Evolutionary conservation across 306 rosid species (phyloP).

Genomic region (Pyrus pyrifolia): DNA sequence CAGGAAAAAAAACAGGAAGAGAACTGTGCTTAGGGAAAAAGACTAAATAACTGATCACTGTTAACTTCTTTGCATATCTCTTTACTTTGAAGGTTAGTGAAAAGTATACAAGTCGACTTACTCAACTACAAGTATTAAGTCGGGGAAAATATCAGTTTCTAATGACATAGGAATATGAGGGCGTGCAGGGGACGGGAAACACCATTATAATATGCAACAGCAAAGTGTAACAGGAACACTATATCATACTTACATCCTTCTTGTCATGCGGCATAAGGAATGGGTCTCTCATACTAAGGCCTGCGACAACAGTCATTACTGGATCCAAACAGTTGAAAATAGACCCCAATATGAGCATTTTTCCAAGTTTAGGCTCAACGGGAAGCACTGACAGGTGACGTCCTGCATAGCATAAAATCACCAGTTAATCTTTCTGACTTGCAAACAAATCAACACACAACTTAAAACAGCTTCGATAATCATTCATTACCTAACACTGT

Average conservation of each 20-base stretch:
- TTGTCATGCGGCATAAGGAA: conserved; percentile 81
- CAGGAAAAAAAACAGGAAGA: not conserved
- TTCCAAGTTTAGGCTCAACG: conserved; percentile 95
- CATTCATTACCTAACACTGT: conserved; percentile 46
- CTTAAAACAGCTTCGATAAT: not conserved
- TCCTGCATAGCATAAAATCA: conserved; percentile 44
- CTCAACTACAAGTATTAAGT: not conserved
- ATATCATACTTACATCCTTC: conserved; percentile 66
- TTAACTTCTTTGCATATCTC: not conserved
- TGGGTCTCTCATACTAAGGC: conserved; percentile 95
- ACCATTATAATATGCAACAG: not conserved
- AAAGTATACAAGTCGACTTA: not conserved
- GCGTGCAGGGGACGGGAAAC: not conserved
- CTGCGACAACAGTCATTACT: conserved; percentile 79
- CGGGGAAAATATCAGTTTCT: not conserved
- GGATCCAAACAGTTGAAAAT: conserved; percentile 90
- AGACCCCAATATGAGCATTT: conserved; percentile 90
- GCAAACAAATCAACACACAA: conserved; percentile 9
- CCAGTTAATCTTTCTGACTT: not conserved
- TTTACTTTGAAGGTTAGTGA: not conserved
- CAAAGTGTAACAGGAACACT: not conserved
- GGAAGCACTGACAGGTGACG: conserved; percentile 74
- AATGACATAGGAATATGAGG: not conserved
- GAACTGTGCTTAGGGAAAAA: not conserved
- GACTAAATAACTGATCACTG: not conserved